Evolutionary conservation across 495 filamentous ascomycete genomes (phyloP).

Genomic region (Lindgomyces ingoldianus): DNA sequence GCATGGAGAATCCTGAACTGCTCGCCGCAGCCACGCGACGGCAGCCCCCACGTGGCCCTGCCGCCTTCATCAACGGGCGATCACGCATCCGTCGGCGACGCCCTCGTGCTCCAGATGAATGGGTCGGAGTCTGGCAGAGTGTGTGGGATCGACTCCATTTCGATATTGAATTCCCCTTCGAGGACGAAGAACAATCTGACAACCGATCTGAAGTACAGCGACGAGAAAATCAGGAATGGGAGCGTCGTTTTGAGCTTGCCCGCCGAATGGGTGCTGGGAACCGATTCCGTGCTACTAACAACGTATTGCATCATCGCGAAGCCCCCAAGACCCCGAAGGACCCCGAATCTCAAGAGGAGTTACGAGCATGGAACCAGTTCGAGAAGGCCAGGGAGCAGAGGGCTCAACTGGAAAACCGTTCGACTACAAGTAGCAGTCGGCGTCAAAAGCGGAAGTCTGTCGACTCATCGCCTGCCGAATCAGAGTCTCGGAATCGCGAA

Average conservation of each 20-base stretch:
- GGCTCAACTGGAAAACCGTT: slow-evolving; percentile 6
- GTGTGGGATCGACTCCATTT: slow-evolving; percentile 68
- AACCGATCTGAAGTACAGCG: slow-evolving; percentile 58
- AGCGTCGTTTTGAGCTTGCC: slow-evolving; percentile 77
- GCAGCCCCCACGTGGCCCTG: slow-evolving; percentile 43
- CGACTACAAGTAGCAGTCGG: slow-evolving; percentile 46
- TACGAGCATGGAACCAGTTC: slow-evolving; percentile 83
- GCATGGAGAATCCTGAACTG: slow-evolving; percentile 54
- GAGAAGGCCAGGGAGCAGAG: slow-evolving; percentile 73
- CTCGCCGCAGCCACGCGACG: slow-evolving; percentile 28
- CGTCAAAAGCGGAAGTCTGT: slow-evolving; percentile 77
- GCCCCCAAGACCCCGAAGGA: slow-evolving; percentile 53
- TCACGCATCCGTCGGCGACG: slow-evolving; percentile 51
- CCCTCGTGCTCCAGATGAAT: slow-evolving; percentile 47
- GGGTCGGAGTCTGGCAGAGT: slow-evolving; percentile 70
- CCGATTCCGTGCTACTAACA: slow-evolving; percentile 11
- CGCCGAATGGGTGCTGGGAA: slow-evolving; percentile 64
- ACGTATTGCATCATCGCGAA: slow-evolving; percentile 22
- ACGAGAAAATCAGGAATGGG: slow-evolving; percentile 71
- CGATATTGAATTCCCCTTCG: slow-evolving; percentile 88
- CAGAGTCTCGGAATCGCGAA: slow-evolving; percentile 62
- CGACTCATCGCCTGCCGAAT: slow-evolving; percentile 67
- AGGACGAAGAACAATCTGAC: slow-evolving; percentile 67
- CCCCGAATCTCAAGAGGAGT: slow-evolving; percentile 74
- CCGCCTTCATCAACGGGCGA: slow-evolving; percentile 39